Evolutionary conservation across 768 basidiomycete genomes (phyloP).

Genomic region (Gloeopeniophorella convolvens): DNA sequence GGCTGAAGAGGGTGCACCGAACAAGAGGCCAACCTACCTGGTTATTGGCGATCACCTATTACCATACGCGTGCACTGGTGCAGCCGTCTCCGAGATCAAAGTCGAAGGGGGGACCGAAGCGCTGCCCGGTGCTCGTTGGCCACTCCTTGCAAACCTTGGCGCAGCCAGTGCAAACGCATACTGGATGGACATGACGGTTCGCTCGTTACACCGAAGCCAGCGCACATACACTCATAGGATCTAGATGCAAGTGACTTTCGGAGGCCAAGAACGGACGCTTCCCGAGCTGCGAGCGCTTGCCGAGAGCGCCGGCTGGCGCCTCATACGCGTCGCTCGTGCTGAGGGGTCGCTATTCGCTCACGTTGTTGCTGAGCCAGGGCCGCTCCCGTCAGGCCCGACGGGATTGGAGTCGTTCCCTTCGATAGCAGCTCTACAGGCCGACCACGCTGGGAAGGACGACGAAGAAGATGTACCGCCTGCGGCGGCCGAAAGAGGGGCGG

Average conservation of each 20-base stretch:
- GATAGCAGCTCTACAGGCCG: not conserved
- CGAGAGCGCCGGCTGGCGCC: conserved; percentile 55
- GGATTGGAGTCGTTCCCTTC: conserved; percentile 1
- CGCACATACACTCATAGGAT: not conserved
- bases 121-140: conserved; percentile 49
- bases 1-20: conserved; percentile 22
- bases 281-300: conserved; percentile 50
- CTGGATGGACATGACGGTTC: conserved; percentile 63
- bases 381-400: conserved; percentile 34
- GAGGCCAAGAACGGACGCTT: conserved; percentile 61
- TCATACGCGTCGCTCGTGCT: conserved; percentile 46
- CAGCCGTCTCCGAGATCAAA: conserved; percentile 20
- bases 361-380: conserved; percentile 57
- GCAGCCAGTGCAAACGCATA: conserved; percentile 65
- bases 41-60: conserved; percentile 68
- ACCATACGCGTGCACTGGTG: conserved; percentile 51
- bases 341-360: conserved; percentile 66
- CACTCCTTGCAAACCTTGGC: conserved; percentile 67
- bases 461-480: conserved; percentile 17
- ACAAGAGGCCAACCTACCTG: conserved; percentile 40
- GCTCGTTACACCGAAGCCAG: conserved; percentile 14
- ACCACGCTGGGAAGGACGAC: too few species aligned
- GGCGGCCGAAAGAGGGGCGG: conserved; percentile 12
- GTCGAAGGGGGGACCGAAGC: conserved; percentile 44
- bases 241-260: conserved; percentile 65